Conservation (phyloP, 2,329 filamentous ascomycete species). For the Pseudovirgaria hyperparasitica region DNA sequence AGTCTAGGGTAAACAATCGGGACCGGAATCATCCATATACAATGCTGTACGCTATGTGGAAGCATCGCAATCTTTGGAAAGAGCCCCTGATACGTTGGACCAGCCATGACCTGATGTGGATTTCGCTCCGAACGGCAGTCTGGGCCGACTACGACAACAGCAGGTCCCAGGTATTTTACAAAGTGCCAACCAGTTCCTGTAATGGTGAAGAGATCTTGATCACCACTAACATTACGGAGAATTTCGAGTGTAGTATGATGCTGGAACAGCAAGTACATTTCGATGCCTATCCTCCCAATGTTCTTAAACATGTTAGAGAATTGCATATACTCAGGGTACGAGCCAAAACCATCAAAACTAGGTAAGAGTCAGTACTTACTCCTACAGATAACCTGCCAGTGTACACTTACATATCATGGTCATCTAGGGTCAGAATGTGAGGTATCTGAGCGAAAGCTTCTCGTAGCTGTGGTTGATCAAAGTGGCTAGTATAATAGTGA, state of each 20-base stretch:
- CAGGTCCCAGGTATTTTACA: conserved; percentile 88
- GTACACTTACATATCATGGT: conserved; percentile 88
- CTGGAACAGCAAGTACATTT: conserved; percentile 97
- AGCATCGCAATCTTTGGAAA: conserved; percentile 91
- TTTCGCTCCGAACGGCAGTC: conserved; percentile 89
- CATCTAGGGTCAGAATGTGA: conserved; percentile 82
- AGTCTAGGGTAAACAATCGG: conserved; percentile 83
- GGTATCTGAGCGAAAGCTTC: conserved; percentile 98
- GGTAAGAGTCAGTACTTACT: conserved; percentile 5
- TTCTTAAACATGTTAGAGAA: conserved; percentile 97
- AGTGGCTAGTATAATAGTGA: conserved; percentile 97
- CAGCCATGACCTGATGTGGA: conserved; percentile 83
- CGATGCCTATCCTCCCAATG: conserved; percentile 84
- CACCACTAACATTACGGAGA: conserved; percentile 74
- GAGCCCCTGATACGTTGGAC: conserved; percentile 90
- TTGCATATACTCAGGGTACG: conserved; percentile 97
- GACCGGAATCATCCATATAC: conserved; percentile 89
- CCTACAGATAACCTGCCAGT: not conserved
- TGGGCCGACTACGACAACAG: conserved; percentile 76
- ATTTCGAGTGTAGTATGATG: conserved; percentile 95
- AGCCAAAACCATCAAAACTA: conserved; percentile 93
- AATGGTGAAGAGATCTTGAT: conserved; percentile 88
- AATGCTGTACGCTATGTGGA: conserved; percentile 89
- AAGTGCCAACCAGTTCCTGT: conserved; percentile 99
- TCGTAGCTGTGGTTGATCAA: conserved; percentile 86